A percentile compares a stretch with the other conserved stretches of the same genome.
Conservation (phyloP, 2,329 filamentous ascomycete species). For the Colletotrichum sansevieriae region DNA sequence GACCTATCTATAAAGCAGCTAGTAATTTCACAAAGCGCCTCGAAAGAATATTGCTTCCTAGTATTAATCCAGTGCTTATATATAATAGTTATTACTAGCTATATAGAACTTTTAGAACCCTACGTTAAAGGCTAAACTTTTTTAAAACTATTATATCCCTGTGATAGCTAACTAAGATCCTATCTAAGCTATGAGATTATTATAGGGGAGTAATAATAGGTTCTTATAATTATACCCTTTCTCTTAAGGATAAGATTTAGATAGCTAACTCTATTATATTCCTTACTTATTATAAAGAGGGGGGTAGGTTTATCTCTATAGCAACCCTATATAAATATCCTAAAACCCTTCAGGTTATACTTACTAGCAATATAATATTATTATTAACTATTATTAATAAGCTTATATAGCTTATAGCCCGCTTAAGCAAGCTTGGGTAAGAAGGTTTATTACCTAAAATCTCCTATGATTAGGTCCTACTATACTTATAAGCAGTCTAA, state of each 20-base stretch:
- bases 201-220: not conserved
- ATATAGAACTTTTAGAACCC: not conserved
- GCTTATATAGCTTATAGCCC: too few species aligned
- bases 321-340: slow-evolving; percentile 3
- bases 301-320: slow-evolving; percentile 7
- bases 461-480: too few species aligned
- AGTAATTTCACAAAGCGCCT: not conserved
- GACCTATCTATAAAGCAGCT: not conserved
- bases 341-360: not conserved
- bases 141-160: slow-evolving; percentile 5
- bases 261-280: slow-evolving; percentile 8
- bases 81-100: not conserved
- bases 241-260: not conserved
- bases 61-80: not conserved
- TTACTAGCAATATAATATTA: too few species aligned
- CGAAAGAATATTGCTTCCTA: not conserved
- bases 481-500: too few species aligned
- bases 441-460: too few species aligned
- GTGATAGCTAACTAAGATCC: not conserved
- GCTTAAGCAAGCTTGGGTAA: too few species aligned
- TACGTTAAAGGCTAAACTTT: not conserved
- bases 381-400: too few species aligned
- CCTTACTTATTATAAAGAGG: slow-evolving; percentile 11
- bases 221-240: not conserved
- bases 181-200: slow-evolving; percentile 1